Evolutionary conservation across 2,329 filamentous ascomycete species (phyloP), one percentile per base, ranked within the genome.

Genomic region (Trichoderma asperellum): DNA sequence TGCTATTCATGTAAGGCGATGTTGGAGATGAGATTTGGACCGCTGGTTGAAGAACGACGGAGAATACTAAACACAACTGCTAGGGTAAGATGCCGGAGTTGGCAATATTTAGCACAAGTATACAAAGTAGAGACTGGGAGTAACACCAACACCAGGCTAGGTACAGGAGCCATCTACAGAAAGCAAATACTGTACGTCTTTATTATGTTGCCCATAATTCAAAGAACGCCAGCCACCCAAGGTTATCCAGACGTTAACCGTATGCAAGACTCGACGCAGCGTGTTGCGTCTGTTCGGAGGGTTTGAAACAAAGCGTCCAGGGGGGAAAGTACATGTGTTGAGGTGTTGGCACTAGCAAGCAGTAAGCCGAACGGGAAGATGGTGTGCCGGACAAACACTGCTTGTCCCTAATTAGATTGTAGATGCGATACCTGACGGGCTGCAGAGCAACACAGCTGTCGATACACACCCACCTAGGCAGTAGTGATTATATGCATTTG

Each of bases 271-370:
- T 47, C 27, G 40, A 47, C 29, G n/a, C 29, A 32, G 49, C 24
- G n/a, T 47, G 12, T n/a, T 49, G 47, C n/a, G 24, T 24, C 47
- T 49, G 40, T 1, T 40, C 40, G 47, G 58, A 53, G 43, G 29
- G 60, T 63, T 63, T 52, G 43, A 63, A 43, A 32, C 43, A 53
- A 29, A 53, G 29, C n/a, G 32, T 52, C 59, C 40, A n/a, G 52
- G 43, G 59, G 59, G 59, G 21, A 8, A 32, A 11, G 29, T 34
- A 24, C 24, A 24, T 24, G 24, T 53, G 47, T 12, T 49, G 47
- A 49, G 47, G n/a, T 24, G 47, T 24, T 49, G n/a, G 47, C 21
- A 12, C 47, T 49, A 49, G 47, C 21, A 49, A 49, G n/a, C 11
- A 24, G 47, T 49, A 49, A 49, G n/a, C 47, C n/a, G 5, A 49